Evolutionary conservation across 2,329 filamentous ascomycete genomes (phyloP), one percentile per base, ranked within the genome.

Genomic region (Paecilomyces sp.): DNA sequence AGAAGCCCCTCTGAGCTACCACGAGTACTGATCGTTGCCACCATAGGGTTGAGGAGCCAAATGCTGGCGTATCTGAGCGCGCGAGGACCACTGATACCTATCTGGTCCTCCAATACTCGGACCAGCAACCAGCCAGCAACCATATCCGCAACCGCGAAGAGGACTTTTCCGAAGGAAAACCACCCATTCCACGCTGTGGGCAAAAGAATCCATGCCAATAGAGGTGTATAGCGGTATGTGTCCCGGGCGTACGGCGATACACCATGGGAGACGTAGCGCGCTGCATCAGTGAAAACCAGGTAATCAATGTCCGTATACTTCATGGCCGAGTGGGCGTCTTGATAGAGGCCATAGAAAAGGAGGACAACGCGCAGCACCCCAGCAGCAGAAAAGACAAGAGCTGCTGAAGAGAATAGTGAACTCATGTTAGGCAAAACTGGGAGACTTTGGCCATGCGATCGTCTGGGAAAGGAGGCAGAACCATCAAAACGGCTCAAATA

Each of bases 281-380:
- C 86, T 28, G 94, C 94, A 74, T 97, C 93, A 55, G 94, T 97
- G 80, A 99, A 99, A 74, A 99, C 94, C 65, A 92, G 87, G 77
- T 99, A 99, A 81, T 99, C 94, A 68, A 99, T 97, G 77, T 99
- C 94, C 57, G 94, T 99, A 80, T 97, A 99, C 78, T 97, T 97
- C 71, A 99, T 79, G 13, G 93, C 88, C 7, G 92, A 95, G 77
- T 92, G 83, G 61, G 91, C 88, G 77, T 99, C 94, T 79, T 99
- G 94, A 81, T 90, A 92, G 62, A 91, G 84, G 60, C 94, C 93
- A 74, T 97, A 97, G 68, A 95, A 72, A 56, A 97, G 84, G 63
- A 99, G 86, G 33, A 79, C 73, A 5, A 85, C 71, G 62, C 94
- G 90, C 25, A 99, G 83, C 55, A 87, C 68, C 58, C 87, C 67